phyloP scores from a whole-genome alignment of 1,139 yeast species.

The Suhomyces coccinellae region DNA sequence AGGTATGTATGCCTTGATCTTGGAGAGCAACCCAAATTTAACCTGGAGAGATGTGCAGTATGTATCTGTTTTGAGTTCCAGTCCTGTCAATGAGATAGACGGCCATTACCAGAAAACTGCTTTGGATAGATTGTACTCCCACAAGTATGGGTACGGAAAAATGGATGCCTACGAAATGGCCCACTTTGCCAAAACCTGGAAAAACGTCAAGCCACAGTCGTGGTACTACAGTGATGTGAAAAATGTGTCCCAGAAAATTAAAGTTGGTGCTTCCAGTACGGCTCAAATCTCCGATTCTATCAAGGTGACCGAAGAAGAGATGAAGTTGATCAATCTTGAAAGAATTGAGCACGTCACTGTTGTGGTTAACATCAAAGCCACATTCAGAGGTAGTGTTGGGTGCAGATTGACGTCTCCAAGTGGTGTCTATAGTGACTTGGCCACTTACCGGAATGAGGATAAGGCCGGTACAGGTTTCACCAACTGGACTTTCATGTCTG shows the following conservation, averaged over 20 bases:
- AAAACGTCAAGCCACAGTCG: conserved; percentile 84
- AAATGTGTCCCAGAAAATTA: conserved; percentile 30
- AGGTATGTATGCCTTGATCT: conserved; percentile 80
- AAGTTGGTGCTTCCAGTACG: conserved; percentile 12
- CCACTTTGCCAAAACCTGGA: conserved; percentile 74
- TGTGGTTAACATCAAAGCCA: conserved; percentile 66
- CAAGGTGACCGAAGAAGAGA: conserved; percentile 48
- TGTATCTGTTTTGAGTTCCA: conserved; percentile 70
- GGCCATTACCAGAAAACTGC: conserved; percentile 67
- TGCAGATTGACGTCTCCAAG: conserved; percentile 71
- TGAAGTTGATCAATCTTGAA: conserved; percentile 61
- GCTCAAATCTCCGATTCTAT: conserved; percentile 21
- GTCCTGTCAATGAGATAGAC: conserved; percentile 66
- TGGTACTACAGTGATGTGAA: conserved; percentile 62
- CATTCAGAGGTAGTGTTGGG: conserved; percentile 68
- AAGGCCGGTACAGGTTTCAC: conserved; percentile 56
- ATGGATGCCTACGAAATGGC: conserved; percentile 81
- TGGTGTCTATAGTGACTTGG: conserved; percentile 74
- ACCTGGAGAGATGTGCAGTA: conserved; percentile 98
- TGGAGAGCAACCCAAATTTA: conserved; percentile 78
- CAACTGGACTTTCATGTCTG: conserved; percentile 96
- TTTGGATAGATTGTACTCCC: conserved; percentile 71
- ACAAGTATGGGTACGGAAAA: conserved; percentile 90
- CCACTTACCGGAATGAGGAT: conserved; percentile 69
- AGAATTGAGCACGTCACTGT: conserved; percentile 85